phyloP scores from a whole-genome alignment of 139 green algal species.

The Pleodorina starrii region DNA sequence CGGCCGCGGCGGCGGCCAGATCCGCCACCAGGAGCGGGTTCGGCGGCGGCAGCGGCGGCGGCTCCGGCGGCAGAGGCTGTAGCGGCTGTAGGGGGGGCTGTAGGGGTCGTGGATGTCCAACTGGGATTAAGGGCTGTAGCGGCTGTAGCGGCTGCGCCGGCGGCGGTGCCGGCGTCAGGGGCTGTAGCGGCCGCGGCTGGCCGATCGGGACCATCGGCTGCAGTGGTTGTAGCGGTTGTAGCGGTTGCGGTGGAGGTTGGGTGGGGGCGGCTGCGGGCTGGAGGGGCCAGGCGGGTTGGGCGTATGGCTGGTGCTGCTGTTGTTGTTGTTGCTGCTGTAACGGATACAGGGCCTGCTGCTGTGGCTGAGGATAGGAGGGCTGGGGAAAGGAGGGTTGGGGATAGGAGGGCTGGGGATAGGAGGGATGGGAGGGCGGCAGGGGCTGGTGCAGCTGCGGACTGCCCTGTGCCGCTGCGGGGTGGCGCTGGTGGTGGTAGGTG shows the following conservation, averaged over 20 bases:
- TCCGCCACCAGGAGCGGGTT: not conserved
- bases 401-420: not conserved
- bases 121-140: not conserved
- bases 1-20: not conserved
- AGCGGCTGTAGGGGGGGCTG: conserved; percentile 11
- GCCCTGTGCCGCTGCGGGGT: not conserved
- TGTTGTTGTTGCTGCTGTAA: no score
- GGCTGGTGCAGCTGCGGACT: not conserved
- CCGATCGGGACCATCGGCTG: not conserved
- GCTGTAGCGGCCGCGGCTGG: not conserved
- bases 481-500: no score
- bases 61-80: not conserved
- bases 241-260: no score
- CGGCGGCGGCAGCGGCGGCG: not conserved
- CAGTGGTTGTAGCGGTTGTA: not conserved
- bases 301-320: no score
- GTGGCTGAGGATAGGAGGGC: not conserved
- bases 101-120: not conserved
- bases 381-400: not conserved
- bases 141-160: not conserved
- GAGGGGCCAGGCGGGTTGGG: no score
- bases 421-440: not conserved
- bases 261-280: no score
- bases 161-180: not conserved
- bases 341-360: no score